Percentiles rank a stretch among this genome's conserved stretches.
Evolutionary conservation across 225 moss, liverwort and hornwort genomes (phyloP).

Genomic region (Polytrichum formosum): DNA sequence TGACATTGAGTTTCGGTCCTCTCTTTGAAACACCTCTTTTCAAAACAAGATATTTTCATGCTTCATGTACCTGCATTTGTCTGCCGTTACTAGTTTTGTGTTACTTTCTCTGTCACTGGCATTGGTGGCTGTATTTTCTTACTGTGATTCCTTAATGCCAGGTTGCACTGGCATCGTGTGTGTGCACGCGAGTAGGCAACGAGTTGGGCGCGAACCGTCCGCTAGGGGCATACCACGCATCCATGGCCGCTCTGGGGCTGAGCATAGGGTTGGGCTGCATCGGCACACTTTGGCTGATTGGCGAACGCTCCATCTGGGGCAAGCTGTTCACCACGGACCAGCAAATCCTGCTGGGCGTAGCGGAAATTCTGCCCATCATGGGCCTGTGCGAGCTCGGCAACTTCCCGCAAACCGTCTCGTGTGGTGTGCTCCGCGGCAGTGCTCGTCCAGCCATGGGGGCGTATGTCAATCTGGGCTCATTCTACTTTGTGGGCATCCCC

Average conservation of each 20-base stretch:
- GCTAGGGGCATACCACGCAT: constrained; percentile 41
- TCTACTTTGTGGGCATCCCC: constrained; percentile 49
- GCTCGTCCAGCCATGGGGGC: constrained; percentile 42
- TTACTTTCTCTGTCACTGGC: neutral
- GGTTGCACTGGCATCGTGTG: constrained; percentile 40
- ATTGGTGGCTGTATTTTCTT: too few relatives aligned
- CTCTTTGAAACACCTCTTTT: too few relatives aligned
- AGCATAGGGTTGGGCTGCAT: constrained; percentile 36
- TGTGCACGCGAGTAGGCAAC: constrained; percentile 50
- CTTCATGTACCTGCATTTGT: too few relatives aligned
- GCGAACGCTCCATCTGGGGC: constrained; percentile 41
- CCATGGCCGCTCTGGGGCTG: constrained; percentile 30
- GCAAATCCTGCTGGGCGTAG: constrained; percentile 37
- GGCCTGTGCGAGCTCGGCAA: constrained; percentile 53
- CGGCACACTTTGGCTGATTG: constrained; percentile 36
- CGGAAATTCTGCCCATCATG: constrained; percentile 45
- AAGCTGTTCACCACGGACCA: constrained; percentile 46
- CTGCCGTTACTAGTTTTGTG: neutral
- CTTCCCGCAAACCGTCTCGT: constrained; percentile 47
- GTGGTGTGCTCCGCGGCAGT: constrained; percentile 42
- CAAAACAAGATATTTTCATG: too few relatives aligned
- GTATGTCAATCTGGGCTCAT: constrained; percentile 43
- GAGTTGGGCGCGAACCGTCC: constrained; percentile 48
- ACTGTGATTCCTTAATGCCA: constrained; percentile 5
- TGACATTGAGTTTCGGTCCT: too few relatives aligned